Conservation (phyloP, 2,329 filamentous ascomycete genomes). For the Bisporella sp. region DNA sequence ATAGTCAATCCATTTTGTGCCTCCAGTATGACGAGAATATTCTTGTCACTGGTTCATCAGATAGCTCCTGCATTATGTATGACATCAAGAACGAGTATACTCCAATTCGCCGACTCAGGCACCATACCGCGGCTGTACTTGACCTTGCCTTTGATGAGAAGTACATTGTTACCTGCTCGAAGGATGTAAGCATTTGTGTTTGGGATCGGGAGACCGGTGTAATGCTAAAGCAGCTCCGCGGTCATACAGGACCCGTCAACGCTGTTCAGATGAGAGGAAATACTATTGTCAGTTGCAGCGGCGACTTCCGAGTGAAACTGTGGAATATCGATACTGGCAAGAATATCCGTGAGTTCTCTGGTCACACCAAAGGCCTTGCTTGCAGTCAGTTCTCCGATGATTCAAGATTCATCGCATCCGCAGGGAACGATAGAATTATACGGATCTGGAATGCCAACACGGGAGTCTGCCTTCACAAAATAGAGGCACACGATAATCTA, state of each 20-base stretch:
- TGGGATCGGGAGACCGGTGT: constrained; percentile 80
- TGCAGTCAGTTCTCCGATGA: constrained; percentile 96
- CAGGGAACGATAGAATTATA: constrained; percentile 91
- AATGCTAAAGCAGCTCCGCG: constrained; percentile 71
- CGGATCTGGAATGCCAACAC: constrained; percentile 95
- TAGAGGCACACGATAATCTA: constrained; percentile 76
- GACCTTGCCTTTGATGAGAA: constrained; percentile 89
- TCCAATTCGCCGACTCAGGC: constrained; percentile 69
- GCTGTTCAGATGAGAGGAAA: constrained; percentile 92
- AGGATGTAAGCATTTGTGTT: constrained; percentile 88
- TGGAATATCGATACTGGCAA: constrained; percentile 91
- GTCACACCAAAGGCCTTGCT: constrained; percentile 87
- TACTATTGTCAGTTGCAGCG: constrained; percentile 86
- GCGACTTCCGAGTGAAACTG: constrained; percentile 86
- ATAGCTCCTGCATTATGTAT: constrained; percentile 87
- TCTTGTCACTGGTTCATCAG: constrained; percentile 90
- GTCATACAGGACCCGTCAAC: constrained; percentile 89
- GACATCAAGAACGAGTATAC: constrained; percentile 71
- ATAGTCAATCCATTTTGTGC: constrained; percentile 89
- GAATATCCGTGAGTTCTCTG: constrained; percentile 82
- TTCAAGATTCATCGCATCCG: constrained; percentile 85
- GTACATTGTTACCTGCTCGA: constrained; percentile 94
- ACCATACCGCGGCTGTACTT: constrained; percentile 82
- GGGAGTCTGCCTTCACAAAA: constrained; percentile 72
- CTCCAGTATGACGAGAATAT: constrained; percentile 91